A percentile compares a stretch with the other conserved stretches of the same genome.
Evolutionary conservation across 495 filamentous ascomycete species (phyloP).

Genomic region (Penicillium desertorum): DNA sequence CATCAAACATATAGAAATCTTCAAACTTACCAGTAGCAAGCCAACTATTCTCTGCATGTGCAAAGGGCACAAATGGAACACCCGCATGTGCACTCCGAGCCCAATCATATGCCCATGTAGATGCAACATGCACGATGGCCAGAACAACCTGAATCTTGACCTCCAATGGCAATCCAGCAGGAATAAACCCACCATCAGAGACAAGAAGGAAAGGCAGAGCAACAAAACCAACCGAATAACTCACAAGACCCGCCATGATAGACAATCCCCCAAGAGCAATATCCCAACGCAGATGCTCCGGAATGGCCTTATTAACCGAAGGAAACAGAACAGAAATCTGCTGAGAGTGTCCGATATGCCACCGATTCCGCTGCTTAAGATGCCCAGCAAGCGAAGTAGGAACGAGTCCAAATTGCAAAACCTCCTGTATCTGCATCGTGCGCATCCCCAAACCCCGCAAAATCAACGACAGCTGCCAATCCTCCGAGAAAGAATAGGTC

Average conservation of each 20-base stretch:
- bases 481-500: slow-evolving; percentile 50
- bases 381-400: slow-evolving; percentile 49
- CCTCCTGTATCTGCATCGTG: slow-evolving; percentile 48
- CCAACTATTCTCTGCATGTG: slow-evolving; percentile 40
- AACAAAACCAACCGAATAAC: slow-evolving; percentile 23
- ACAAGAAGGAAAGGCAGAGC: slow-evolving; percentile 26
- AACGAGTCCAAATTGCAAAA: slow-evolving; percentile 53
- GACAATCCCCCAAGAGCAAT: slow-evolving; percentile 31
- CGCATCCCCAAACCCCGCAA: slow-evolving; percentile 45
- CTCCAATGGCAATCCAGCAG: slow-evolving; percentile 4
- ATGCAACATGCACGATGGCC: slow-evolving; percentile 15
- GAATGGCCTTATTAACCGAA: slow-evolving; percentile 12
- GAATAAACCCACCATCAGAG: slow-evolving; percentile 19
- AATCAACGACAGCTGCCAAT: slow-evolving; percentile 48
- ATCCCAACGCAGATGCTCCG: slow-evolving; percentile 21
- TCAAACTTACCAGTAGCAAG: slow-evolving; percentile 28
- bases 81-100: slow-evolving; percentile 15
- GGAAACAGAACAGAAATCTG: slow-evolving; percentile 28
- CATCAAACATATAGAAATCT: too few relatives aligned
- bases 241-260: slow-evolving; percentile 26
- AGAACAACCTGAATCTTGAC: slow-evolving; percentile 23
- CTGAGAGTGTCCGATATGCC: slow-evolving; percentile 43
- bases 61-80: slow-evolving; percentile 26
- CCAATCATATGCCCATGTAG: slow-evolving; percentile 32
- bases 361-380: slow-evolving; percentile 51